Evolutionary conservation across 768 basidiomycete genomes (phyloP).

Genomic region (Ramaria sp.): DNA sequence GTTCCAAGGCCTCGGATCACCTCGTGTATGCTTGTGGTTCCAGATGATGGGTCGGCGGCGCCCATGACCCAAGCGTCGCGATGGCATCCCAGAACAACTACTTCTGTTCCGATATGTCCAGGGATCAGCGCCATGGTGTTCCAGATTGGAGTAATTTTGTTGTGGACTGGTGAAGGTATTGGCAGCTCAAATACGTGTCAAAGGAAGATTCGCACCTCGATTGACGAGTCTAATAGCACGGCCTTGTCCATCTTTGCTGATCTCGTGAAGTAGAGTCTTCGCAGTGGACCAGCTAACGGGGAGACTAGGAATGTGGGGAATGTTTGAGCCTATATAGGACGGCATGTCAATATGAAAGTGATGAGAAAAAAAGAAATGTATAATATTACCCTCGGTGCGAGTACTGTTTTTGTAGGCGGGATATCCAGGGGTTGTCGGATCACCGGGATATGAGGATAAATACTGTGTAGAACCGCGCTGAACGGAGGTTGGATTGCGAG

Average conservation of each 20-base stretch:
- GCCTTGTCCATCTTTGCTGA: constrained; percentile 33
- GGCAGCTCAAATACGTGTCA: neutral
- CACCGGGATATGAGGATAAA: constrained; percentile 56
- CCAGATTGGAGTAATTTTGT: constrained; percentile 81
- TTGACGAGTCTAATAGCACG: constrained; percentile 46
- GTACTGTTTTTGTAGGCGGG: constrained; percentile 80
- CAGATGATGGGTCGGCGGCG: constrained; percentile 69
- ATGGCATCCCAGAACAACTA: constrained; percentile 81
- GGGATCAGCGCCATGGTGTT: constrained; percentile 80
- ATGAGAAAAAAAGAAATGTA: neutral
- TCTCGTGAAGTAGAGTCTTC: constrained; percentile 44
- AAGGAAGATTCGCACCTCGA: constrained; percentile 28
- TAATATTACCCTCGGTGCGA: constrained; percentile 28
- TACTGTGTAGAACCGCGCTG: constrained; percentile 80
- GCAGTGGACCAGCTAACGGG: constrained; percentile 88
- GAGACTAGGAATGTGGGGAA: constrained; percentile 74
- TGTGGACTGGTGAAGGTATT: constrained; percentile 42
- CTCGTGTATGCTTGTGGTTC: constrained; percentile 71
- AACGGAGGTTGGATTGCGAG: constrained; percentile 73
- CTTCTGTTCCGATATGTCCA: constrained; percentile 74
- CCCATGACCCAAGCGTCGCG: constrained; percentile 85
- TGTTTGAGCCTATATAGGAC: constrained; percentile 34
- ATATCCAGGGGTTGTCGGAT: constrained; percentile 80
- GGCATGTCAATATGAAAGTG: neutral
- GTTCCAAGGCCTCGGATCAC: constrained; percentile 64